Evolutionary conservation across 1,284 basidiomycete genomes (phyloP), one percentile per base, ranked within the genome.

Genomic region (Puccinia novopanici): DNA sequence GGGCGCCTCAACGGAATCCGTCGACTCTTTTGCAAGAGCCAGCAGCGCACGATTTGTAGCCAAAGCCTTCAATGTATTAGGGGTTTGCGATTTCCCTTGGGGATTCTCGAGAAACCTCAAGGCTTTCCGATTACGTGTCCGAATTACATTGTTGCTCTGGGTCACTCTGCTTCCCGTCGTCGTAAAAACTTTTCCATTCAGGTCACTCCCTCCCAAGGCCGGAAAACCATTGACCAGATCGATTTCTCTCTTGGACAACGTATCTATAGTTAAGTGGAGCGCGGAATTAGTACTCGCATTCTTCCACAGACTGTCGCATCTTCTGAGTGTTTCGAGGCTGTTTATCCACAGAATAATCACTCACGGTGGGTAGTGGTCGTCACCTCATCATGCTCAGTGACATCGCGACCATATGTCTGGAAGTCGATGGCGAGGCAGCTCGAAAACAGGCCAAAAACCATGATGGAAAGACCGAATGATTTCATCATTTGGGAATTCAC

Each of bases 151-250:
- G 27, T 75, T 37, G 24, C 73, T 75, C 45, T 27, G 55, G 8
- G 73, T 75, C 27, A 61, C 22, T 75, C 52, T 22, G 27, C 54
- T 59, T 6, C 54, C 57, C 19, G 73, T 75, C 3, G 45, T 50
- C 27, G 73, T 75, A 30, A 75, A 75, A 1, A 75, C 73, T 63
- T 75, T 75, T 24, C 73, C 73, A 27, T 55, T 57, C 22, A 57
- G 34, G 8, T 61, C 40, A 1, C 17, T 17, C 30, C 73, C 73
- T 48, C 73, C 73, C 22, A 75, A 50, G 55, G 17, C 30, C 1
- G 73, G 73, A 30, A 75, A 48, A 15, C 34, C 17, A 19, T 40
- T 40, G 2, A 45, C 0, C 4, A 34, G 24, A n/a, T 42, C 12
- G 68, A 54, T 71, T 19, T 52, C 27, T 48, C 68, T 50, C 34